Evolutionary conservation across 352 stramenopile genomes (phyloP).

Genomic region (Aphanomyces euteiches): DNA sequence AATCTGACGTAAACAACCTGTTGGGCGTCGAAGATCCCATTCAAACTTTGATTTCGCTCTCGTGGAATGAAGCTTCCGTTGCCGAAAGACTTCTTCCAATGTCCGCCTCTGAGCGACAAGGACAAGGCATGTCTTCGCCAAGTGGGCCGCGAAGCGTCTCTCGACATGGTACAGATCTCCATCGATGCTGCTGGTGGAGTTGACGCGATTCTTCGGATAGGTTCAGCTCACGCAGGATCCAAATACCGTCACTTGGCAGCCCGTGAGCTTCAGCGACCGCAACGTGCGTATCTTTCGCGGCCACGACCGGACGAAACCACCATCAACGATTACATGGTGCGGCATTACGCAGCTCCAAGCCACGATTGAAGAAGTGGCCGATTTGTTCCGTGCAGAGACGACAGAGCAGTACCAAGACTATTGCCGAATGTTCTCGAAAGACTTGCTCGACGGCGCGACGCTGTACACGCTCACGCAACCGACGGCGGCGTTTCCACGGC

Average conservation of each 20-base stretch:
- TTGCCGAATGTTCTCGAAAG: constrained; percentile 31
- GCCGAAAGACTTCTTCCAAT: constrained; percentile 63
- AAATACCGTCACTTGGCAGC: constrained; percentile 67
- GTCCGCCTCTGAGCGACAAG: constrained; percentile 56
- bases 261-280: constrained; percentile 61
- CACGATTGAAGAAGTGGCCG: constrained; percentile 74
- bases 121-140: constrained; percentile 67
- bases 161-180: constrained; percentile 47
- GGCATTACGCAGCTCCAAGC: constrained; percentile 65
- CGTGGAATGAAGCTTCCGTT: constrained; percentile 29
- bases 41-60: neutral
- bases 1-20: no score
- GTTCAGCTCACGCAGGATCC: constrained; percentile 67
- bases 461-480: constrained; percentile 57
- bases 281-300: constrained; percentile 67
- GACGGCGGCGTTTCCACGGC: constrained; percentile 39
- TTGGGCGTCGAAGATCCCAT: no score
- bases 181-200: neutral
- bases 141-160: constrained; percentile 70
- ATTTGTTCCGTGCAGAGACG: constrained; percentile 79
- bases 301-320: constrained; percentile 5
- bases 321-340: constrained; percentile 28
- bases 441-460: constrained; percentile 54
- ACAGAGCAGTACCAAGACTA: constrained; percentile 45
- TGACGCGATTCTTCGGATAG: constrained; percentile 22